phyloP scores from a whole-genome alignment of 768 basidiomycete genomes.

The Lactarius akahatsu region DNA sequence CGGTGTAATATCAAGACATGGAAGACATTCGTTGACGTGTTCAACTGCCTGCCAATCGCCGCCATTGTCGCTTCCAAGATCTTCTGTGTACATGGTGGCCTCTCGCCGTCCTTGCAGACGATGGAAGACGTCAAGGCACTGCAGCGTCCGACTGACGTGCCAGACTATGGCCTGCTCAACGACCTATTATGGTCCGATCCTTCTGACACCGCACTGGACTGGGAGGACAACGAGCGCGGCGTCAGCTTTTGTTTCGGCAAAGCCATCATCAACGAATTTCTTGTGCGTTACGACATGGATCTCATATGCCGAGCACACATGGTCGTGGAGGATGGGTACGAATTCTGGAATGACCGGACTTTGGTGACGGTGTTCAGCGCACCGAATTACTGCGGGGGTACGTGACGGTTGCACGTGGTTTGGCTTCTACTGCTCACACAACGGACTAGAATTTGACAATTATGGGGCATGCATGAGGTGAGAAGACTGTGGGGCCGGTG shows the following conservation, averaged over 20 bases:
- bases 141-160: constrained; percentile 96
- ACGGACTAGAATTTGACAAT: constrained; percentile 81
- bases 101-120: constrained; percentile 87
- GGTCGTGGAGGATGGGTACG: constrained; percentile 99
- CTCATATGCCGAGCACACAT: constrained; percentile 99
- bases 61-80: constrained; percentile 99
- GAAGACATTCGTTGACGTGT: constrained; percentile 99
- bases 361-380: constrained; percentile 98
- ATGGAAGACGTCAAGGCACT: constrained; percentile 99
- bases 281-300: constrained; percentile 96
- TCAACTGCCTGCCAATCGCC: constrained; percentile 98
- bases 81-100: constrained; percentile 97
- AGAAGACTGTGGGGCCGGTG: neutral
- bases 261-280: constrained; percentile 93
- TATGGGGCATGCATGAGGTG: constrained; percentile 95
- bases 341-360: constrained; percentile 99
- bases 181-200: constrained; percentile 99
- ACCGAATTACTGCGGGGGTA: constrained; percentile 94
- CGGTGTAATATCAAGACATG: constrained; percentile 99
- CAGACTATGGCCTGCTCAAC: constrained; percentile 95
- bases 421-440: constrained; percentile 27
- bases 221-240: constrained; percentile 99
- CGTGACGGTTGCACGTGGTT: constrained; percentile 37
- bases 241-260: constrained; percentile 99
- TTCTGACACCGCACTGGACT: constrained; percentile 94